phyloP scores from a whole-genome alignment of 106 monocot genomes.

The Allium sativum region DNA sequence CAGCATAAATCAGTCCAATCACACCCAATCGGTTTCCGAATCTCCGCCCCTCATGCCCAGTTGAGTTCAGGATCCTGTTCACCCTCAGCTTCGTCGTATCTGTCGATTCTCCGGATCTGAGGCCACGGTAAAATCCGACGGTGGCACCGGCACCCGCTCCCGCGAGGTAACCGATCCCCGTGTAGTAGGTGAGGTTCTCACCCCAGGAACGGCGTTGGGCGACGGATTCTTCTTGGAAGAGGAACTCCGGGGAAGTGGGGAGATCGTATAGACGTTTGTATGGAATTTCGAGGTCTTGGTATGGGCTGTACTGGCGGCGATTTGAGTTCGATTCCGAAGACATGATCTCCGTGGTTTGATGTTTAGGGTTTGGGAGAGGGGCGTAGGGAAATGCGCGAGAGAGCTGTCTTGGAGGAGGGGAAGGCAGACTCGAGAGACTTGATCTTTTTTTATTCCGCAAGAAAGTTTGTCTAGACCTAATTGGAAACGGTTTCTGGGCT shows the following conservation, averaged over 20 bases:
- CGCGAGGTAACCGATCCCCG: constrained; percentile 69
- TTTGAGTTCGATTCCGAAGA: neutral
- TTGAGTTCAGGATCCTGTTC: constrained; percentile 66
- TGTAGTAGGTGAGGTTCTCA: constrained; percentile 86
- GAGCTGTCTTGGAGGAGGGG: too few relatives aligned
- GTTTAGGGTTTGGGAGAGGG: too few relatives aligned
- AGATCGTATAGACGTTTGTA: constrained; percentile 49
- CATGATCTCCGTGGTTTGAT: too few relatives aligned
- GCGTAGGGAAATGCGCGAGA: too few relatives aligned
- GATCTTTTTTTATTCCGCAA: too few relatives aligned
- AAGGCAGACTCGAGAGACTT: too few relatives aligned
- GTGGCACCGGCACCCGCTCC: constrained; percentile 50
- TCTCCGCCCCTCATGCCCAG: constrained; percentile 48
- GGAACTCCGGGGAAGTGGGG: constrained; percentile 79
- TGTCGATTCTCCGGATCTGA: constrained; percentile 37
- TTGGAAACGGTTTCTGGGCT: too few relatives aligned
- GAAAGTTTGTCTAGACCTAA: too few relatives aligned
- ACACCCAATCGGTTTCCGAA: constrained; percentile 59
- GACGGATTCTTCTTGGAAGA: constrained; percentile 76
- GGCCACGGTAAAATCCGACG: constrained; percentile 41
- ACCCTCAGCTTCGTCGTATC: constrained; percentile 55
- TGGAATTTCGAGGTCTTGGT: constrained; percentile 68
- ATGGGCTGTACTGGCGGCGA: constrained; percentile 62
- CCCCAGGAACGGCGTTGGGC: constrained; percentile 78
- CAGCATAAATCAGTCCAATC: constrained; percentile 77